These are phyloP conservation scores for Lentinula detonsa DNA, from an alignment of 768 basidiomycete species.

Conservation along the genomic window DNA sequence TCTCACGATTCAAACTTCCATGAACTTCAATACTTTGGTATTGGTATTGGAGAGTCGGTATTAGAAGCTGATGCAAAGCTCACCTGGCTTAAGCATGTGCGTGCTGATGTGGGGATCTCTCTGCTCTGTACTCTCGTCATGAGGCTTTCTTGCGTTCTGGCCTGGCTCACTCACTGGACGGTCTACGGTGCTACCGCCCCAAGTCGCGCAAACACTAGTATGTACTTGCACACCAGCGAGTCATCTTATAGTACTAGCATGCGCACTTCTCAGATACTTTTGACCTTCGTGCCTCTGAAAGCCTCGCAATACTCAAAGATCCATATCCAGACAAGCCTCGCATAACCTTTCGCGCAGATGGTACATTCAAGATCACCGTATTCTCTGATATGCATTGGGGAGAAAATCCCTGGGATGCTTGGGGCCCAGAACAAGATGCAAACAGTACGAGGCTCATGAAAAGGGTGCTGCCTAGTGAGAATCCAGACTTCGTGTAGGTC, in stretches of 20 bases:
- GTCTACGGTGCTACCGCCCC: background rate
- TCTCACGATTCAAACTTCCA: background rate
- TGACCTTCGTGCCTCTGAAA: background rate
- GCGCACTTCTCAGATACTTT: too few species aligned
- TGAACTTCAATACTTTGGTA: background rate
- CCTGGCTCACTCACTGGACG: background rate
- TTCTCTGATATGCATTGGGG: conserved; percentile 77
- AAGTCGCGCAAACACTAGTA: background rate
- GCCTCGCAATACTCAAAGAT: conserved; percentile 16
- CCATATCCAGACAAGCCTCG: conserved; percentile 43
- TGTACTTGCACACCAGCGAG: too few species aligned
- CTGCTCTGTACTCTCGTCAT: background rate
- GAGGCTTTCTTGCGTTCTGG: background rate
- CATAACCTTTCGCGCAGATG: conserved; percentile 49
- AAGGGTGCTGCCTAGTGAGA: conserved; percentile 46
- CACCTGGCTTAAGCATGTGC: background rate
- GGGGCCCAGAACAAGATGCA: conserved; percentile 63
- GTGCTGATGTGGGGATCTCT: background rate
- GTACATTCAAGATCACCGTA: conserved; percentile 65
- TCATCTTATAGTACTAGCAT: too few species aligned
- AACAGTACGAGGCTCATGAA: conserved; percentile 59
- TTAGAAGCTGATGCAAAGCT: background rate
- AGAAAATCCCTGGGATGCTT: conserved; percentile 65
- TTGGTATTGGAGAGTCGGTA: background rate
- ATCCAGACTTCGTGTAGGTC: conserved; percentile 65